Base-by-base conservation (phyloP, 2,329 filamentous ascomycete genomes). In the Fusarium ramigenum region DNA sequence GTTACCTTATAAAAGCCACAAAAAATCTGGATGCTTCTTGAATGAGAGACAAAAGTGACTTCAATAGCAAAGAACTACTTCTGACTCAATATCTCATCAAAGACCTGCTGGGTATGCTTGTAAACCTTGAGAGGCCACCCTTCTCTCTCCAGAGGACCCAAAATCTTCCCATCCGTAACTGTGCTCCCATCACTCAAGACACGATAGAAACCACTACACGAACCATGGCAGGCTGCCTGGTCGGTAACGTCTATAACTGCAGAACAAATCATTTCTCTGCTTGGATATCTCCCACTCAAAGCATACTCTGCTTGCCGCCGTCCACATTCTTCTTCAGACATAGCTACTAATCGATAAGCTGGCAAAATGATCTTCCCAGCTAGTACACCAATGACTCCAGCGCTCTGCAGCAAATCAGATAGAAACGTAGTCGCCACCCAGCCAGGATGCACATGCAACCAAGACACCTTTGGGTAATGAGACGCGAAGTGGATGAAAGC, bases 211-310 rank as follows among this genome's bases (percentile, higher is more conserved):
- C 57, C 57, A 53, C 57, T 60, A 9, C 57, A 60, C 2, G 36
- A 3, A 5, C 44, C 57, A 30, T 53, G 18, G 11, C 57, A 60
- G 5, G 9, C 23, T 10, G 57, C 57, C 14, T 60, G 57, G 18
- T 60, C 21, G 14, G 21, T 28, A 10, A 53, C 44, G 7, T 60
- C 44, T 4, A 53, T 44, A 30, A 40, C 14, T 1, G 57, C 57
- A 21, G 57, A 30, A 21, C 57, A 37, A 25, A 60, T 60, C 57
- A 60, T 60, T 10, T 60, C 57, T 11, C 57, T 30, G 34, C 57
- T 60, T 6, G 57, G 44, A 12, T 52, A 60, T 34, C 21, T 60
- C 9, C 36, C 44, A n/a, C 57, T 60, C 44, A 42, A 8, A 40
- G 57, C 36, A 60, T n/a, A 19, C 7, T 1, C 39, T 8, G 57